A percentile compares a stretch with the other conserved stretches of the same genome.
These are phyloP conservation scores for Straminergon stramineum DNA, from an alignment of 225 moss, liverwort and hornwort genomes.

Conservation along the genomic window DNA sequence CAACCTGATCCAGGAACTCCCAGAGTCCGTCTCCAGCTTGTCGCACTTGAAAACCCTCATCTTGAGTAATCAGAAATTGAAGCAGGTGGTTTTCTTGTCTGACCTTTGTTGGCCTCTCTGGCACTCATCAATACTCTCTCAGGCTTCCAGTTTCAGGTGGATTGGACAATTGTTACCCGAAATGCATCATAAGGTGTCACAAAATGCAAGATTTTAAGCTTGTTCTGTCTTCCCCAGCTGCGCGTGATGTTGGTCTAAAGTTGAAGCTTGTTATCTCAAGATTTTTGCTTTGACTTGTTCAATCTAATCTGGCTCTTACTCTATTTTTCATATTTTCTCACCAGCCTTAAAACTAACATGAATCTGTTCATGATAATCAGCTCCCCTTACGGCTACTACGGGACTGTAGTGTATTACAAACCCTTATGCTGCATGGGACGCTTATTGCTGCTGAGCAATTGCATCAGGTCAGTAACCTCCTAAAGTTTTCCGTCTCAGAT, in stretches of 20 bases:
- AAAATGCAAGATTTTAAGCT: neutral
- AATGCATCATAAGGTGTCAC: neutral
- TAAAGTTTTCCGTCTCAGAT: neutral
- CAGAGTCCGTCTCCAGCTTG: conserved; percentile 40
- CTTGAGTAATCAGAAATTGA: conserved; percentile 43
- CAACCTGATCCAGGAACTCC: conserved; percentile 48
- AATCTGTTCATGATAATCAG: conserved; percentile 1
- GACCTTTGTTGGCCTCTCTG: neutral
- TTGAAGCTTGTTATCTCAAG: neutral
- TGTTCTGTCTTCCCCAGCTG: neutral
- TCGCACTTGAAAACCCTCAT: conserved; percentile 47
- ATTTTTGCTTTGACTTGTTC: neutral
- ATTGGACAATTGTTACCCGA: neutral
- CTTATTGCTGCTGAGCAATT: conserved; percentile 40
- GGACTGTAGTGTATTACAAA: conserved; percentile 37
- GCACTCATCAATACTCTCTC: neutral
- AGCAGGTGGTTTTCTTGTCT: conserved; percentile 30
- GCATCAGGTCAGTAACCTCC: conserved; percentile 27
- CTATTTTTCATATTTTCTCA: neutral
- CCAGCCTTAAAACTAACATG: neutral
- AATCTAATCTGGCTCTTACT: neutral
- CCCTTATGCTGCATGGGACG: conserved; percentile 42
- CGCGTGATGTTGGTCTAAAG: neutral
- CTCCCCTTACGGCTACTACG: conserved; percentile 33
- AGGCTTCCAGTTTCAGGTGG: neutral